Evolutionary conservation across 176 grass and related monocot genomes (phyloP).

Genomic region (Ananas comosus): DNA sequence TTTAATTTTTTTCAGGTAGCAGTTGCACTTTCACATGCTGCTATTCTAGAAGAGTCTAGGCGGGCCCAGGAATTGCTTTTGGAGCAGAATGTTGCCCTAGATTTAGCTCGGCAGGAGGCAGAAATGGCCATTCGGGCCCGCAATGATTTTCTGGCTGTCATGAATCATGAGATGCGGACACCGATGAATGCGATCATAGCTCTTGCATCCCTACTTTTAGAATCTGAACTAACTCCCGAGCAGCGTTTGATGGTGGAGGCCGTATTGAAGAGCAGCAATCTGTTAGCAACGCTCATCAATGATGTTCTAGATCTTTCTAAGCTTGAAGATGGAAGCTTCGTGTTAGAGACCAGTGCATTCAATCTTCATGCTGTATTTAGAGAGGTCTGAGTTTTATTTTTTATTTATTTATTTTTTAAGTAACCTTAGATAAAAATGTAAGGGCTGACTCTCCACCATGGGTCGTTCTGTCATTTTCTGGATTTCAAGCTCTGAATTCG

Average conservation of each 20-base stretch:
- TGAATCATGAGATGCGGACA: slow-evolving; percentile 99
- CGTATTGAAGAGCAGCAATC: slow-evolving; percentile 77
- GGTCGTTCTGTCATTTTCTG: too few species aligned
- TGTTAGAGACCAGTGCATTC: slow-evolving; percentile 7
- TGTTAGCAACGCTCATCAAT: slow-evolving; percentile 86
- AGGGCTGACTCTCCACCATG: too few species aligned
- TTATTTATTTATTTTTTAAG: too few species aligned
- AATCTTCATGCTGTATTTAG: slow-evolving; percentile 16
- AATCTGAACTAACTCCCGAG: slow-evolving; percentile 85
- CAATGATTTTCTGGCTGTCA: slow-evolving; percentile 93
- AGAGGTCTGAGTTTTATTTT: slow-evolving; percentile 6
- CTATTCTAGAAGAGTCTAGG: slow-evolving; percentile 98
- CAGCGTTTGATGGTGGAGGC: slow-evolving; percentile 91
- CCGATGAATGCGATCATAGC: slow-evolving; percentile 97
- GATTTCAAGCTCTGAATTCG: too few species aligned
- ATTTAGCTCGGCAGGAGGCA: slow-evolving; percentile 75
- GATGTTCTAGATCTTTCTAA: slow-evolving; percentile 89
- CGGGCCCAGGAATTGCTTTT: slow-evolving; percentile 82
- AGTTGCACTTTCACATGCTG: slow-evolving; percentile 92
- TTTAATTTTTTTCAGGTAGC: slow-evolving; percentile 53
- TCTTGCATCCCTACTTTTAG: slow-evolving; percentile 78
- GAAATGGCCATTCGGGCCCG: slow-evolving; percentile 96
- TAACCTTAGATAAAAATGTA: too few species aligned
- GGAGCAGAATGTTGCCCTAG: slow-evolving; percentile 92
- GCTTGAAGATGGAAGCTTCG: slow-evolving; percentile 71